A percentile compares a stretch with the other conserved stretches of the same genome.
Conservation (phyloP, 805 yeast genomes). For the Priceomyces carsonii region DNA sequence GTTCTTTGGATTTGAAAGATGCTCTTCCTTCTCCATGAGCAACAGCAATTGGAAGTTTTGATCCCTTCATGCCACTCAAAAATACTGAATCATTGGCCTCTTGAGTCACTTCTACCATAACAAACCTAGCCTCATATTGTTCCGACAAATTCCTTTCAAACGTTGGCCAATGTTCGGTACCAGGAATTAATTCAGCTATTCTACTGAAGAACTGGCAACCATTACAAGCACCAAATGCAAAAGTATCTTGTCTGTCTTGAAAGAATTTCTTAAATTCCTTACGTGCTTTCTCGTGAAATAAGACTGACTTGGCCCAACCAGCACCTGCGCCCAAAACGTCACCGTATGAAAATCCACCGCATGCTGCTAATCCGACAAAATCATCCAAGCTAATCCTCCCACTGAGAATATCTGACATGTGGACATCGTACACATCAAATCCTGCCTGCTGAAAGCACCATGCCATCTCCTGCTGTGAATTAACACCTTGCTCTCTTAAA, state of each 20-base stretch:
- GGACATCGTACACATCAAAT: slow-evolving; percentile 90
- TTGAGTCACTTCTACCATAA: slow-evolving; percentile 74
- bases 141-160: slow-evolving; percentile 90
- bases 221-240: slow-evolving; percentile 97
- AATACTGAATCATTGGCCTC: slow-evolving; percentile 64
- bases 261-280: slow-evolving; percentile 78
- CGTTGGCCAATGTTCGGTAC: slow-evolving; percentile 93
- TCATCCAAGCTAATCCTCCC: slow-evolving; percentile 72
- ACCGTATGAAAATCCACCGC: slow-evolving; percentile 99
- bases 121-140: slow-evolving; percentile 94
- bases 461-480: slow-evolving; percentile 98
- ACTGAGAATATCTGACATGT: slow-evolving; percentile 86
- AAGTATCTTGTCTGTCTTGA: slow-evolving; percentile 84
- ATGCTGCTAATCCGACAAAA: slow-evolving; percentile 93
- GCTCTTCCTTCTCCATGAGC: slow-evolving; percentile 99
- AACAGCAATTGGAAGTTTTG: slow-evolving; percentile 91
- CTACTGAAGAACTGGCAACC: slow-evolving; percentile 96
- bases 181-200: slow-evolving; percentile 85
- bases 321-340: slow-evolving; percentile 98
- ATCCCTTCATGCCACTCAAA: slow-evolving; percentile 89
- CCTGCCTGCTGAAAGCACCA: slow-evolving; percentile 96
- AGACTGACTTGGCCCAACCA: slow-evolving; percentile 97
- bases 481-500: slow-evolving; percentile 97
- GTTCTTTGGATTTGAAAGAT: slow-evolving; percentile 51
- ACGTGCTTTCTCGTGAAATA: slow-evolving; percentile 78